Conservation (phyloP, 2,329 filamentous ascomycete genomes). For the Gaeumannomyces tritici region DNA sequence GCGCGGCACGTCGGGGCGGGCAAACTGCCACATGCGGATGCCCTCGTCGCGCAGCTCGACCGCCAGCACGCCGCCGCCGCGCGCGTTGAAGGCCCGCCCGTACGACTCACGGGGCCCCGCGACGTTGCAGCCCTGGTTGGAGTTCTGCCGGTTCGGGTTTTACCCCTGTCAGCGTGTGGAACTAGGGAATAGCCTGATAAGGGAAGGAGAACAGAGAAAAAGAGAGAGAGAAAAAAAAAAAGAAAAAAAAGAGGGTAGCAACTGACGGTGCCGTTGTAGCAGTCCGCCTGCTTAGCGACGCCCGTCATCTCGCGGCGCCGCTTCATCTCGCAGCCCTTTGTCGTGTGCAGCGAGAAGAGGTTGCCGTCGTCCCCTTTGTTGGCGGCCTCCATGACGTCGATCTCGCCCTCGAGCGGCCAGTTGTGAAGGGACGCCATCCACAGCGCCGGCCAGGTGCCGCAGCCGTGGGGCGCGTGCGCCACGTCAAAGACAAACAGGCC, state of each 20-base stretch:
- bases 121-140: constrained; percentile 51
- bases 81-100: constrained; percentile 40
- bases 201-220: background rate
- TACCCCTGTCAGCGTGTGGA: constrained; percentile 13
- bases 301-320: constrained; percentile 44
- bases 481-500: constrained; percentile 62
- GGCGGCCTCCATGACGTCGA: constrained; percentile 51
- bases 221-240: background rate
- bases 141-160: constrained; percentile 16
- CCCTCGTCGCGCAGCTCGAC: constrained; percentile 51
- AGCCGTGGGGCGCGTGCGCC: constrained; percentile 52
- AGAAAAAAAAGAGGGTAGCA: background rate
- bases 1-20: constrained; percentile 32
- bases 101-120: constrained; percentile 29
- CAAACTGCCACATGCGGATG: constrained; percentile 55
- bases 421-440: constrained; percentile 47
- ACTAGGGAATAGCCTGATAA: background rate
- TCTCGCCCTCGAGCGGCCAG: constrained; percentile 57
- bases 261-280: constrained; percentile 28
- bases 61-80: constrained; percentile 49
- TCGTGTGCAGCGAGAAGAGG: constrained; percentile 51
- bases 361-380: constrained; percentile 45
- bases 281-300: constrained; percentile 29
- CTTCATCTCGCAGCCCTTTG: constrained; percentile 35
- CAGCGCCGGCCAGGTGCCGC: constrained; percentile 55